Evolutionary conservation across 495 filamentous ascomycete species (phyloP), one percentile per base, ranked within the genome.

Genomic region (Staphylotrichum tortipilum): DNA sequence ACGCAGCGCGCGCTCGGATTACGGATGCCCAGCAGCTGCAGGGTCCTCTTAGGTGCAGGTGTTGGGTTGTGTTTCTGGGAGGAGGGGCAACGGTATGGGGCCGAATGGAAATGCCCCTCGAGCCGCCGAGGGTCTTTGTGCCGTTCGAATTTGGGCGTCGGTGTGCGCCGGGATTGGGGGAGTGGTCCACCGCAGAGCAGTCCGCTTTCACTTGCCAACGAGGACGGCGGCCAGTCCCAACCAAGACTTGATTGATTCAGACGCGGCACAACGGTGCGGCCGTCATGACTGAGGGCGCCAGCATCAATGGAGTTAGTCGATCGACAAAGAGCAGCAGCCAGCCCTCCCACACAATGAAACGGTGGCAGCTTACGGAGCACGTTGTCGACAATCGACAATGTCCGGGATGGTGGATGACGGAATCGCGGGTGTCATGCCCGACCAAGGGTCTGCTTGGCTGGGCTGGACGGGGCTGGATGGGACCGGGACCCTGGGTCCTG

Each of bases 81-180:
- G 19, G 26, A 44, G 29, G 33, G 19, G 38, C n/a, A 29, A 28
- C 23, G 18, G 12, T 18, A 42, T 33, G 55, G 52, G 55, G 49
- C 50, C 59, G 53, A 63, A 63, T 60, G 38, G 54, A 41, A 58
- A 52, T 37, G 23, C 54, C 31, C 41, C 47, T 63, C 36, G 54
- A 63, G 52, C 60, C 60, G 60, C 60, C 57, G 49, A 47, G 49
- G n/a, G 31, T 17, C 52, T 55, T 57, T 50, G 50, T 58, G 31
- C 47, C 28, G 39, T 46, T n/a, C 31, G 48, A 48, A 23, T 41
- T 49, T 28, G 45, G 46, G 19, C 19, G 50, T 30, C 18, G 15
- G 18, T 30, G 45, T 48, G 45, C 19, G 14, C 7, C 30, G 18
- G 19, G 43, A 48, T 22, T 39, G 45, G 34, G 26, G 23, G n/a